These are phyloP conservation scores for Colletotrichum cordylinicola DNA, from an alignment of 2,329 filamentous ascomycete genomes.

Conservation along the genomic window DNA sequence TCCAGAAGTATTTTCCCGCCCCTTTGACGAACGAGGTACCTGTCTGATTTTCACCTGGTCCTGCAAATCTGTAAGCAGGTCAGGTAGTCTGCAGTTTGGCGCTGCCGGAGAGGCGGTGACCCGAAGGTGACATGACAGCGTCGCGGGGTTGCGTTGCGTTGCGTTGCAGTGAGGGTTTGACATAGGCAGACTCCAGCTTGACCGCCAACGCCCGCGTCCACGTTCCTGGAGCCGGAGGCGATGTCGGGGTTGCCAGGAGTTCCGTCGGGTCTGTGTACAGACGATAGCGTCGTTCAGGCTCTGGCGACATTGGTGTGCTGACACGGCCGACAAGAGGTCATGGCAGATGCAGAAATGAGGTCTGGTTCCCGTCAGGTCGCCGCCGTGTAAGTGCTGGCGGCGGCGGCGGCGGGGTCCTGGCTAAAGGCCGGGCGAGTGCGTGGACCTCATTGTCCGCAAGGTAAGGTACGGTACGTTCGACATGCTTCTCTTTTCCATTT, in stretches of 20 bases:
- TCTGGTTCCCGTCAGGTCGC: not conserved
- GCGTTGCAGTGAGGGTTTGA: constrained; percentile 9
- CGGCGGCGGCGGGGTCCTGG: not conserved
- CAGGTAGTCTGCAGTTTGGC: not conserved
- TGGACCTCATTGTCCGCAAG: not conserved
- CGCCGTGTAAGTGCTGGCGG: not conserved
- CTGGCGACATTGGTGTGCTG: not conserved
- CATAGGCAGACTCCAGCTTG: not conserved
- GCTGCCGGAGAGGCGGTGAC: constrained; percentile 11
- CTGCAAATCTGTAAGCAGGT: not conserved
- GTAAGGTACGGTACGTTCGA: not conserved
- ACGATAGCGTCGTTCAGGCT: not conserved
- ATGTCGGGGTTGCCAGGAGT: not conserved
- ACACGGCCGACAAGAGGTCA: not conserved
- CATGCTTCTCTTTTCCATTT: not conserved
- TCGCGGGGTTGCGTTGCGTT: not conserved
- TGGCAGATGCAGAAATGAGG: not conserved
- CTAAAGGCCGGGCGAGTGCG: not conserved
- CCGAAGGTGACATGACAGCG: constrained; percentile 10
- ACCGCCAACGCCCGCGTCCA: not conserved
- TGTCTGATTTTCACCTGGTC: not conserved
- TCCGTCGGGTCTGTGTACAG: not conserved
- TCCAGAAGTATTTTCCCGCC: not conserved
- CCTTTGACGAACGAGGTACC: not conserved
- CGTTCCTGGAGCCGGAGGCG: not conserved